Evolutionary conservation across 164 flowering plant genomes (phyloP).

Genomic region (Cinnamomum chago): DNA sequence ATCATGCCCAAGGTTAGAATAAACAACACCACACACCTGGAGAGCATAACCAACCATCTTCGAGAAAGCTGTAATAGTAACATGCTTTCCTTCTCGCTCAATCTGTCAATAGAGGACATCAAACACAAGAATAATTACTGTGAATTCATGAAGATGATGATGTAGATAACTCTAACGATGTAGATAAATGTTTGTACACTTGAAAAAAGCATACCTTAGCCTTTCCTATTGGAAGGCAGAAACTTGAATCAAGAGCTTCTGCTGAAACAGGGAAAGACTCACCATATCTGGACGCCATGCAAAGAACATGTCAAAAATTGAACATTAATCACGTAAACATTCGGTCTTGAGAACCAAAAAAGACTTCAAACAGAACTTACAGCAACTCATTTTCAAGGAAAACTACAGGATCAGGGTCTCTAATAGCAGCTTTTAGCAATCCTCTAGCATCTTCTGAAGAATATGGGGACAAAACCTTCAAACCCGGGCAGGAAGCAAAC

Average conservation of each 20-base stretch:
- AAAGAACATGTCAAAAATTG: background rate
- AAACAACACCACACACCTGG: constrained; percentile 45
- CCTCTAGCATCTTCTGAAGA: constrained; percentile 92
- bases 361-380: constrained; percentile 26
- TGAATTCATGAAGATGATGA: background rate
- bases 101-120: constrained; percentile 39
- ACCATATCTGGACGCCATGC: constrained; percentile 61
- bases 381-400: constrained; percentile 90
- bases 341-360: background rate
- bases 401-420: constrained; percentile 80
- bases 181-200: too few relatives aligned
- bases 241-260: constrained; percentile 86
- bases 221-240: constrained; percentile 81
- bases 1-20: background rate
- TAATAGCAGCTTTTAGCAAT: constrained; percentile 69
- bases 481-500: constrained; percentile 71
- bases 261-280: constrained; percentile 84
- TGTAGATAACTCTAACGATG: background rate
- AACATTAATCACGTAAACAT: background rate
- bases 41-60: constrained; percentile 92
- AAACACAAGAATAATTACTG: background rate
- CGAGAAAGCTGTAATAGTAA: constrained; percentile 82
- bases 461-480: constrained; percentile 75
- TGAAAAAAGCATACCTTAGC: constrained; percentile 56
- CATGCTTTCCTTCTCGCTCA: constrained; percentile 83